Conservation (phyloP, 2,329 filamentous ascomycete genomes). For the Aspergillus sp. region DNA sequence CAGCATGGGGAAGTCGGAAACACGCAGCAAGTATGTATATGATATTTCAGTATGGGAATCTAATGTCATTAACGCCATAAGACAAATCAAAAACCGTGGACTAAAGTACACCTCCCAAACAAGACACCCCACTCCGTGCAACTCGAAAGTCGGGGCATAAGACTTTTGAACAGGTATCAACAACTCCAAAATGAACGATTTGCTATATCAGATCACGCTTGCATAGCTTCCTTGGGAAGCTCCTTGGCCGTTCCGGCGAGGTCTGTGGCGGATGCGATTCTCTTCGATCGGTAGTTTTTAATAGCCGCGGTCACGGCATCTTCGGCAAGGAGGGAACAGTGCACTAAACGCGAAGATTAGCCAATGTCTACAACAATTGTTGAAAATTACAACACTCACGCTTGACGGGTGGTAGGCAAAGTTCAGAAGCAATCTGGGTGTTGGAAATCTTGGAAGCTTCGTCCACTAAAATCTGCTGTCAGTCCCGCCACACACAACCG, state of each 20-base stretch:
- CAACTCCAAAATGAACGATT: conserved; percentile 11
- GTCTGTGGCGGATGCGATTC: conserved; percentile 75
- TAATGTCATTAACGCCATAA: conserved; percentile 19
- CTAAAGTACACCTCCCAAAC: conserved; percentile 17
- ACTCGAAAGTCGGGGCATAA: conserved; percentile 9
- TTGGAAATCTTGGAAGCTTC: conserved; percentile 93
- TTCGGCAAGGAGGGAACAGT: conserved; percentile 91
- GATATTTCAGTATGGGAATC: conserved; percentile 14
- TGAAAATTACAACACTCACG: conserved; percentile 58
- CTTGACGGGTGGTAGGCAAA: conserved; percentile 89
- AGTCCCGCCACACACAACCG: neutral
- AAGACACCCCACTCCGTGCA: conserved; percentile 11
- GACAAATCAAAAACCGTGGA: conserved; percentile 12
- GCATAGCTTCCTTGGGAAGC: conserved; percentile 13
- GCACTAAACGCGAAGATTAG: conserved; percentile 57
- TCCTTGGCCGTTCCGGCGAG: conserved; percentile 69
- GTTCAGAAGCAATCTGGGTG: conserved; percentile 96
- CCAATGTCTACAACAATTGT: neutral
- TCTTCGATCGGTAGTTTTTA: conserved; percentile 89
- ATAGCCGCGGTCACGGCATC: conserved; percentile 93
- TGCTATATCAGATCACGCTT: neutral
- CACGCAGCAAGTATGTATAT: neutral
- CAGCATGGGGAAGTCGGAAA: neutral
- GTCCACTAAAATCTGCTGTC: conserved; percentile 60
- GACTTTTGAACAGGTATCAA: conserved; percentile 18